Conservation (phyloP, 805 yeast species). For the Wickerhamomyces hampshirensis region DNA sequence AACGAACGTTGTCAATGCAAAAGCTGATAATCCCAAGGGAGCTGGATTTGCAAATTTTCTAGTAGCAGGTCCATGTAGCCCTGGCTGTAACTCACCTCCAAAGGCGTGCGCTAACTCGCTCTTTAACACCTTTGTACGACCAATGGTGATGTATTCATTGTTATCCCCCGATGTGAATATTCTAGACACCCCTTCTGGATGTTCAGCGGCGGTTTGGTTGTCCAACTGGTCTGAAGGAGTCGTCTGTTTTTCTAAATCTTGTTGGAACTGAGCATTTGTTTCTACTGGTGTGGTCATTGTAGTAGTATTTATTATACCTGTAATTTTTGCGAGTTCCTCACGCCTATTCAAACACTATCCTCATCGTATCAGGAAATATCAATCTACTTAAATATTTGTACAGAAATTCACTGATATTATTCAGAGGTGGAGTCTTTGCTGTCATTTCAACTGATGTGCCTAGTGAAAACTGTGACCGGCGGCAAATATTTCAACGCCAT, state of each 20-base stretch:
- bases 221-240: slow-evolving; percentile 17
- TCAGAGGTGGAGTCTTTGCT: no score
- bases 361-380: no score
- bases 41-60: slow-evolving; percentile 64
- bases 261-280: slow-evolving; percentile 1
- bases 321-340: no score
- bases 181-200: slow-evolving; percentile 17
- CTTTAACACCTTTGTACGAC: slow-evolving; percentile 62
- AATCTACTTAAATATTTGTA: no score
- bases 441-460: no score
- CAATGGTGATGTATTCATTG: slow-evolving; percentile 65
- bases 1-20: slow-evolving; percentile 60
- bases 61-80: slow-evolving; percentile 50
- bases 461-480: no score
- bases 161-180: slow-evolving; percentile 39
- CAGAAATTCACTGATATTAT: no score
- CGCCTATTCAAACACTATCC: no score
- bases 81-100: slow-evolving; percentile 83
- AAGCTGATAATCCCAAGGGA: slow-evolving; percentile 58
- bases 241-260: slow-evolving; percentile 21
- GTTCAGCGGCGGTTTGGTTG: slow-evolving; percentile 11
- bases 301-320: neutral
- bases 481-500: no score
- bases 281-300: slow-evolving; percentile 1
- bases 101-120: slow-evolving; percentile 60